Evolutionary conservation across 495 filamentous ascomycete genomes (phyloP).

Genomic region (Penicillium fimorum): DNA sequence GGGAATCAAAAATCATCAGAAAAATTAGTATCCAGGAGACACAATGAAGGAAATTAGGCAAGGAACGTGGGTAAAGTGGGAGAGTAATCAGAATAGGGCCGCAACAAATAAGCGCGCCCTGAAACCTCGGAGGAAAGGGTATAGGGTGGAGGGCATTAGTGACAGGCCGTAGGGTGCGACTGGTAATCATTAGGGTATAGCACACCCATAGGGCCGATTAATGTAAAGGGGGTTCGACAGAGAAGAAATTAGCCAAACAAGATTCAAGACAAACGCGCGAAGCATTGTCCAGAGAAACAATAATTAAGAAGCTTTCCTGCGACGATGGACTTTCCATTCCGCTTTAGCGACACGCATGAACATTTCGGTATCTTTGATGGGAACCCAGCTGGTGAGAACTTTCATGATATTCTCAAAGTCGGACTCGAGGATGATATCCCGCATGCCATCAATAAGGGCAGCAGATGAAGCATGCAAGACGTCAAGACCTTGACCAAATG

Average conservation of each 20-base stretch:
- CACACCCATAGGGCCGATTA: constrained; percentile 18
- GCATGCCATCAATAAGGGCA: constrained; percentile 87
- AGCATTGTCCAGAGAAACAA: neutral
- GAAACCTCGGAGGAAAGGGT: constrained; percentile 13
- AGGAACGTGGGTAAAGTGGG: neutral
- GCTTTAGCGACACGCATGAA: constrained; percentile 92
- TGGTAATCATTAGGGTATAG: constrained; percentile 30
- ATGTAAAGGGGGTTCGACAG: neutral
- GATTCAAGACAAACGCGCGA: neutral
- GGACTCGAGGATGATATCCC: constrained; percentile 85
- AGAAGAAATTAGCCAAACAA: neutral
- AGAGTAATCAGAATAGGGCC: constrained; percentile 10
- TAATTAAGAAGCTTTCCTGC: constrained; percentile 39
- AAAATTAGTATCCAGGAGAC: neutral
- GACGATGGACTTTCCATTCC: constrained; percentile 77
- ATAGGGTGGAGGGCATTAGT: constrained; percentile 26
- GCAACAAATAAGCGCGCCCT: neutral
- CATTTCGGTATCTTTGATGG: constrained; percentile 90
- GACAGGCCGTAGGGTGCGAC: constrained; percentile 12
- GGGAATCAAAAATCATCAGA: constrained; percentile 4
- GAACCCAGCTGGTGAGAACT: constrained; percentile 91
- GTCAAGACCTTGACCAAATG: constrained; percentile 71
- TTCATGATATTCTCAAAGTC: constrained; percentile 99
- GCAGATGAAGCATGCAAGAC: constrained; percentile 88
- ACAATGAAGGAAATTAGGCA: neutral